Evolutionary conservation across 1,284 basidiomycete species (phyloP).

Genomic region (Ustilago hordei): DNA sequence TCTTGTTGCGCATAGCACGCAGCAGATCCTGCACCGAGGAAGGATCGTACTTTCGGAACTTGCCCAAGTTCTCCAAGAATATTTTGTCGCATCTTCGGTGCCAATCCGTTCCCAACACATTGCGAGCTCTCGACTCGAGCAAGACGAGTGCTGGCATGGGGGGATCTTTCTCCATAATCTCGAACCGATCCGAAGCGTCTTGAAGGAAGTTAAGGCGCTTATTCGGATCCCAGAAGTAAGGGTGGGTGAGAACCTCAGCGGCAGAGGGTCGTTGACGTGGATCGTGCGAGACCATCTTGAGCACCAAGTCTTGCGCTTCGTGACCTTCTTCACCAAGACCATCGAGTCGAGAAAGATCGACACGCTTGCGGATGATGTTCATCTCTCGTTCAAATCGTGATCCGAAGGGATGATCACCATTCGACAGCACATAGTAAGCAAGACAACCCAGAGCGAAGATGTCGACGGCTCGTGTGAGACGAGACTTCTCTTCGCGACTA

Average conservation of each 20-base stretch:
- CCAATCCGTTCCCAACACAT: constrained; percentile 78
- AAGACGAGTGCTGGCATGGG: constrained; percentile 80
- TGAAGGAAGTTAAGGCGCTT: constrained; percentile 91
- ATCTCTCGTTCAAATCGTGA: constrained; percentile 67
- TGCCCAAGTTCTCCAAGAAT: constrained; percentile 93
- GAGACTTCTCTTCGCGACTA: constrained; percentile 47
- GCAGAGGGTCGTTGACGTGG: constrained; percentile 81
- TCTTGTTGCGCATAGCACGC: constrained; percentile 95
- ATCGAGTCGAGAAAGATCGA: constrained; percentile 57
- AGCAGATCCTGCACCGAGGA: constrained; percentile 89
- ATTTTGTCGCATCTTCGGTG: constrained; percentile 84
- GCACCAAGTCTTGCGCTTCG: constrained; percentile 66
- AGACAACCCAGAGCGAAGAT: constrained; percentile 68
- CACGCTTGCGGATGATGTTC: constrained; percentile 62
- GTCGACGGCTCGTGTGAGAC: constrained; percentile 67
- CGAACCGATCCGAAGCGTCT: constrained; percentile 96
- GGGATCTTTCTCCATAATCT: constrained; percentile 88
- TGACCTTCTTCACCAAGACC: constrained; percentile 63
- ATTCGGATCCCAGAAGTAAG: constrained; percentile 94
- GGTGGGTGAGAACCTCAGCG: constrained; percentile 85
- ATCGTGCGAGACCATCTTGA: constrained; percentile 58
- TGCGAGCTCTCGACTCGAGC: constrained; percentile 75
- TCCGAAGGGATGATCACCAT: constrained; percentile 67
- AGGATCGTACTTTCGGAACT: constrained; percentile 93
- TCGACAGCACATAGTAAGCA: constrained; percentile 66